Percentiles rank a stretch among this genome's conserved stretches.
Evolutionary conservation across 345 rosid species (phyloP).

Genomic region (Excoecaria cochinchinensis): DNA sequence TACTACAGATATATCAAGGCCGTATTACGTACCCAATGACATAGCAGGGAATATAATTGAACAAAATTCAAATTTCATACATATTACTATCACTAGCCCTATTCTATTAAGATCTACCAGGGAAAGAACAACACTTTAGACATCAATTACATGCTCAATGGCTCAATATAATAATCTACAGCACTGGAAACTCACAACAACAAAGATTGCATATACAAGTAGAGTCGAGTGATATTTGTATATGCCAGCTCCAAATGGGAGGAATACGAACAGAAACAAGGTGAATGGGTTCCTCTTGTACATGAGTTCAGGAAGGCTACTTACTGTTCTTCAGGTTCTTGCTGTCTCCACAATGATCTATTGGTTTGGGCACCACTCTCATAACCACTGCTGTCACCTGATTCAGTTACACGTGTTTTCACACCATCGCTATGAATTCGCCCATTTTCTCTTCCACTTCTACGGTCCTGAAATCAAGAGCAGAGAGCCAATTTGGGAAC

Average conservation of each 20-base stretch:
- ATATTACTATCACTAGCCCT: neutral
- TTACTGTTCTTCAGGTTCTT: conserved; percentile 45
- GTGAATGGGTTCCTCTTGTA: conserved; percentile 15
- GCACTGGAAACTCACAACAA: neutral
- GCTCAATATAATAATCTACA: conserved; percentile 16
- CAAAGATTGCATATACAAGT: conserved; percentile 15
- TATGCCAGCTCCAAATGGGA: conserved; percentile 5
- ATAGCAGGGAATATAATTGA: neutral
- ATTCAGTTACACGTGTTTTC: conserved; percentile 50
- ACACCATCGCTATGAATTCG: conserved; percentile 27
- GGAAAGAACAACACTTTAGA: neutral
- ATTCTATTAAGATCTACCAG: neutral
- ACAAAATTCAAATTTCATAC: neutral
- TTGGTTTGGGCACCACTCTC: conserved; percentile 52
- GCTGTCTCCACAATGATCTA: conserved; percentile 42
- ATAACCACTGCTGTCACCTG: conserved; percentile 77
- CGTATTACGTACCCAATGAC: neutral
- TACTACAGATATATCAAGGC: neutral
- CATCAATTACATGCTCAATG: conserved; percentile 6
- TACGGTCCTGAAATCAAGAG: conserved; percentile 50
- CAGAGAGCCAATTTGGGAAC: neutral
- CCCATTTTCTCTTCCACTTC: conserved; percentile 50
- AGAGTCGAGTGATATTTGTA: neutral
- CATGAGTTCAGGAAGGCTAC: conserved; percentile 17
- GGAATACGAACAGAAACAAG: conserved; percentile 4